Evolutionary conservation across 2,329 filamentous ascomycete species (phyloP).

Genomic region (Beauveria varroae): DNA sequence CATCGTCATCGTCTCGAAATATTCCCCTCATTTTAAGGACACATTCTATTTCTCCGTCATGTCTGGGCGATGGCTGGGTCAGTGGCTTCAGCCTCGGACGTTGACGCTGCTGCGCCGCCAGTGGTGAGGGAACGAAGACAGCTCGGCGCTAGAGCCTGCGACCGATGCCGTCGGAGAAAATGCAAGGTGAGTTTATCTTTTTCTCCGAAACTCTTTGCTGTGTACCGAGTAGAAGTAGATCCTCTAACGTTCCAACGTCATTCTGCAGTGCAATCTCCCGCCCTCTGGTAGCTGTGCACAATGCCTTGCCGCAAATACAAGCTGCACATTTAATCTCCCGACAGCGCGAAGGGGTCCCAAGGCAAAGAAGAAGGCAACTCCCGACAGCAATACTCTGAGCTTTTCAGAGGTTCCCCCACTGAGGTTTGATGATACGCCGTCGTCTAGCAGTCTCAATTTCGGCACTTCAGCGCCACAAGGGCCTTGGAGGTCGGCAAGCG

Average conservation of each 20-base stretch:
- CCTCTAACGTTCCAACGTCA: neutral
- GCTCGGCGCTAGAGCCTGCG: constrained; percentile 24
- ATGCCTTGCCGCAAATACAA: constrained; percentile 24
- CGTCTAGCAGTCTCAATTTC: neutral
- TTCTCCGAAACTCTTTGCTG: neutral
- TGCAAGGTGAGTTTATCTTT: constrained; percentile 22
- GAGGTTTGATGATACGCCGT: neutral
- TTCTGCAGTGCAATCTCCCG: constrained; percentile 22
- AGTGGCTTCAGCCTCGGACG: neutral
- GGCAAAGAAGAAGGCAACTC: constrained; percentile 12
- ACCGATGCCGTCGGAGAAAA: constrained; percentile 30
- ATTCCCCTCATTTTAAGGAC: neutral
- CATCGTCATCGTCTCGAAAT: neutral
- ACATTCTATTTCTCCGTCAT: constrained; percentile 9
- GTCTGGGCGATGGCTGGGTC: constrained; percentile 2
- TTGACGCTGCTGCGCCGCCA: constrained; percentile 10
- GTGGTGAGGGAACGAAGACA: constrained; percentile 14
- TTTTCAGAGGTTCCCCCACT: neutral
- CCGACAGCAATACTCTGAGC: neutral
- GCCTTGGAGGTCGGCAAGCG: neutral
- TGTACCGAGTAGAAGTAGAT: too few species aligned
- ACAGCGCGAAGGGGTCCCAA: constrained; percentile 32
- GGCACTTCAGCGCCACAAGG: neutral
- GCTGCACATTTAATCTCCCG: constrained; percentile 32
- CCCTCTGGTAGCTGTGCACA: constrained; percentile 21